Base-by-base conservation (phyloP, 225 moss, liverwort and hornwort genomes). In the Marchantia paleacea region DNA sequence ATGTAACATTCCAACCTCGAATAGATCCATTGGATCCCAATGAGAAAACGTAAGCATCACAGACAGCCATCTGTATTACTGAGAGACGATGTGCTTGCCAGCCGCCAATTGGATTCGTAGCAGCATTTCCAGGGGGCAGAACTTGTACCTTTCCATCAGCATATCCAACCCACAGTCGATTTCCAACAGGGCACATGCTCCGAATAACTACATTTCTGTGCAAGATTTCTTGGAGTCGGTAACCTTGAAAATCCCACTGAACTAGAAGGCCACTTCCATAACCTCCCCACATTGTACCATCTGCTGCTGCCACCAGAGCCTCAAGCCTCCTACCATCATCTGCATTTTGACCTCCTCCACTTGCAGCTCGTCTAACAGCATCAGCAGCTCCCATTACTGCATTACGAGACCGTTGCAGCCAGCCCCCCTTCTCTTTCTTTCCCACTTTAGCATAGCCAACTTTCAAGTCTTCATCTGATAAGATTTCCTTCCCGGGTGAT, bases 221-320 rank as follows among this genome's bases (percentile, higher is more conserved):
- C 49, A 39, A 76, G 78, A 82, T 20, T 47, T 92, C 94, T 52
- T 75, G 81, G 77, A 86, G 51, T 78, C 92, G 90, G 64, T 69
- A 78, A 80, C 99, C 99, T 76, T 91, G 89, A 84, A 85, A 79
- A 84, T 92, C 90, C 95, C 93, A 99, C 73, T 94, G 91, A 25
- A 91, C 79, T 78, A 99, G 88, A 51, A 87, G 80, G 77, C 99
- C 99, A 76, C 90, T 99, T 26, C 90, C 91, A 85, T 95, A 91
- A 57, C 99, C 99, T 80, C 93, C 95, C 99, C 95, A 99, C 67
- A 99, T 88, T 13, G 94, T 91, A 62, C 99, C 99, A 85, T 99
- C 94, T 49, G 89, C 85, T 79, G 95, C 89, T 63, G 84, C 87
- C 49, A 91, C 92, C 55, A 99, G 85, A 25, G 92, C 83, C 82